Conservation (phyloP, 2,329 filamentous ascomycete species). For the Coniochaeta ligniaria region DNA sequence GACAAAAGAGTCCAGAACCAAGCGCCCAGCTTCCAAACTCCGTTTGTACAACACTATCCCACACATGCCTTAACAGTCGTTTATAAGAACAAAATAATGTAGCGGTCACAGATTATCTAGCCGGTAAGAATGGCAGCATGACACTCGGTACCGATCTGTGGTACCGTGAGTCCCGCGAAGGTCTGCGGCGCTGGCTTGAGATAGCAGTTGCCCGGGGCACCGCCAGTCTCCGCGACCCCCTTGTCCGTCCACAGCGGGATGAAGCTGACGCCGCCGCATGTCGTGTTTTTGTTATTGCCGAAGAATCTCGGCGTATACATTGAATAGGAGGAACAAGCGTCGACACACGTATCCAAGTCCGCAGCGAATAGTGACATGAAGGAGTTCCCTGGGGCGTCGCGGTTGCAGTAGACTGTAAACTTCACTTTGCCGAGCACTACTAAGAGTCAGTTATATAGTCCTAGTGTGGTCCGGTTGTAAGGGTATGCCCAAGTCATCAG, state of each 20-base stretch:
- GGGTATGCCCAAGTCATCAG: too few species aligned
- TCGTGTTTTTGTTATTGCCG: conserved; percentile 19
- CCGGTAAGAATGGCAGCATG: conserved; percentile 24
- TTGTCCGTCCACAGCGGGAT: conserved; percentile 35
- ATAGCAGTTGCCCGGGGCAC: conserved; percentile 37
- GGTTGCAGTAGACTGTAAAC: conserved; percentile 36
- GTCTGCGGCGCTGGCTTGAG: conserved; percentile 32
- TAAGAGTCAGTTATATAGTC: not conserved
- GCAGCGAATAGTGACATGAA: conserved; percentile 33
- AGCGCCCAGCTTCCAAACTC: not conserved
- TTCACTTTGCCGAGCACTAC: conserved; percentile 27
- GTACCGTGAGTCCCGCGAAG: conserved; percentile 16
- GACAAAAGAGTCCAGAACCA: not conserved
- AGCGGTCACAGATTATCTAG: not conserved
- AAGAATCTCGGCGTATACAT: conserved; percentile 21
- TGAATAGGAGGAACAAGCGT: conserved; percentile 35
- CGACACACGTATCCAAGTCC: conserved; percentile 37
- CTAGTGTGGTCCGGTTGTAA: too few species aligned
- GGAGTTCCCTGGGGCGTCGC: conserved; percentile 27
- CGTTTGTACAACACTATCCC: not conserved
- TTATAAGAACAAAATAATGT: not conserved
- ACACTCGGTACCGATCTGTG: conserved; percentile 25
- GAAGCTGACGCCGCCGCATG: conserved; percentile 31
- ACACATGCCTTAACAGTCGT: not conserved
- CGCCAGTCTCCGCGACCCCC: conserved; percentile 19